Evolutionary conservation across 257 asterid genomes (phyloP).

Genomic region (Nicotiana sylvestris): DNA sequence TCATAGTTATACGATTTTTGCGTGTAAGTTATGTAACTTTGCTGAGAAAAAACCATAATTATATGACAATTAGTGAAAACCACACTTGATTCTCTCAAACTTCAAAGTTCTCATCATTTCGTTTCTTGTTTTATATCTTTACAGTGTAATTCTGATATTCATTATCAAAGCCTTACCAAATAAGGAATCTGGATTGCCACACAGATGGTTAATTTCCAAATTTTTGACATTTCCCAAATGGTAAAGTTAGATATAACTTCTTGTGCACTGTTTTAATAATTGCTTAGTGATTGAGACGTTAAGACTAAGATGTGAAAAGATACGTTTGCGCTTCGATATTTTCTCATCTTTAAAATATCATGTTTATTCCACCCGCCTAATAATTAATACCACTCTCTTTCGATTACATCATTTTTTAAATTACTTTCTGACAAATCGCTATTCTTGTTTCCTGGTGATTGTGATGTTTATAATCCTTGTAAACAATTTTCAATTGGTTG

Average conservation of each 20-base stretch:
- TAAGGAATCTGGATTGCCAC: background rate
- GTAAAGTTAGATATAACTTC: background rate
- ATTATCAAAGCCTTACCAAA: background rate
- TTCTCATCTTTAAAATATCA: background rate
- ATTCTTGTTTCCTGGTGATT: background rate
- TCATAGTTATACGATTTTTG: no score
- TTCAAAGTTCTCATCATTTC: background rate
- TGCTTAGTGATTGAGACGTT: background rate
- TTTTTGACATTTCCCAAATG: background rate
- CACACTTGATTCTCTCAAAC: background rate
- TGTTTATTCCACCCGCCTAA: constrained; percentile 30
- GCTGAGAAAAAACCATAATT: no score
- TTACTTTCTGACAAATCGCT: background rate
- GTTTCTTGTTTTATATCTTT: background rate
- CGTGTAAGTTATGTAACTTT: no score
- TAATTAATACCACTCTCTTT: background rate
- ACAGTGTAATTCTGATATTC: background rate
- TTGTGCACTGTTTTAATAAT: background rate
- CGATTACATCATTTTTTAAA: background rate
- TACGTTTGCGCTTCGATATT: background rate
- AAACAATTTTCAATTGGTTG: background rate
- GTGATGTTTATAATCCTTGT: background rate
- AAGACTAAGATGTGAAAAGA: background rate
- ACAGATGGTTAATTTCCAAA: background rate
- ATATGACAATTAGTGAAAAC: no score